phyloP scores from a whole-genome alignment of 805 yeast species.

The Saccharomycopsis sp. region DNA sequence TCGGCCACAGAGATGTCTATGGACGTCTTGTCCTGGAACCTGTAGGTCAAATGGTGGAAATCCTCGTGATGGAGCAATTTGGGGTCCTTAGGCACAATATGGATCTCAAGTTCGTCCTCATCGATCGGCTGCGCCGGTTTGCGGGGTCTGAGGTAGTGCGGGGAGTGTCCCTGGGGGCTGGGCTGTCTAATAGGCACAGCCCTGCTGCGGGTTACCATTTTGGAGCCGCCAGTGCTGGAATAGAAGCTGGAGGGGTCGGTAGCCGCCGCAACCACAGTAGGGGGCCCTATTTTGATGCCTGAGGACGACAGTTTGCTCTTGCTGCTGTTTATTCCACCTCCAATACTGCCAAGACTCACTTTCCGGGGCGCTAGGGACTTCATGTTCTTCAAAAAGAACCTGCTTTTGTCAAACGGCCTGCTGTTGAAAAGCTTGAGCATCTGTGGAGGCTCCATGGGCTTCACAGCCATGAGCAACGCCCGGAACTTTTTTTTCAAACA shows the following conservation, averaged over 20 bases:
- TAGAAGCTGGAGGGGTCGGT: neutral
- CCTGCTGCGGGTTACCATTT: neutral
- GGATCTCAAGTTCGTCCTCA: neutral
- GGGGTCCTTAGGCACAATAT: neutral
- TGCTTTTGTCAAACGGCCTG: neutral
- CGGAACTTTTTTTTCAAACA: neutral
- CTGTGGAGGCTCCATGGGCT: neutral
- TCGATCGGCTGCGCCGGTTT: neutral
- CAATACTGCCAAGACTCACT: neutral
- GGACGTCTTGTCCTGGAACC: conserved; percentile 46
- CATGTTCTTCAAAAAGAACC: neutral
- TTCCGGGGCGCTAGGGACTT: neutral
- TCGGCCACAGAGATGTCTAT: conserved; percentile 62
- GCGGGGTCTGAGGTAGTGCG: neutral
- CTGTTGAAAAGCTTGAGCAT: neutral
- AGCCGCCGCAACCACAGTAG: neutral
- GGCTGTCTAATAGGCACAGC: neutral
- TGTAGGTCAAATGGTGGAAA: conserved; percentile 39
- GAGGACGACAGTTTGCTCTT: neutral
- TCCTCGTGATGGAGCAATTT: conserved; percentile 6
- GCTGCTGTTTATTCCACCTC: neutral
- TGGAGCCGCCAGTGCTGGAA: neutral
- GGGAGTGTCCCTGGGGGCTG: neutral
- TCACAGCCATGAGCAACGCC: neutral
- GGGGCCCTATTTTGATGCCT: neutral